phyloP scores from a whole-genome alignment of 139 green algal species.

The Picochlorum sp. region DNA sequence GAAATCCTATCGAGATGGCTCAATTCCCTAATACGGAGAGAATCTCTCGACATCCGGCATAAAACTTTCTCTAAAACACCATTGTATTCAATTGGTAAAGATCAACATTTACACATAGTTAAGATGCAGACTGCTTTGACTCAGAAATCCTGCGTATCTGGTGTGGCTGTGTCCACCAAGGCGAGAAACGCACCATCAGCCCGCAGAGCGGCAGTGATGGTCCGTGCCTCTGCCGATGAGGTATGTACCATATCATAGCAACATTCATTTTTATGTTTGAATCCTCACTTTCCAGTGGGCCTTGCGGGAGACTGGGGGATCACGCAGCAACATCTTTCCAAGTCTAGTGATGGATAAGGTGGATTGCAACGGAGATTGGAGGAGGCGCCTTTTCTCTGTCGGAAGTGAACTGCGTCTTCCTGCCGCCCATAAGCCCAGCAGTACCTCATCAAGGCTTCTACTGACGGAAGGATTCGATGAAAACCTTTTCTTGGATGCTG shows the following conservation, averaged over 20 bases:
- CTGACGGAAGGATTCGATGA: background rate
- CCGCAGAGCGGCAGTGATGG: constrained; percentile 39
- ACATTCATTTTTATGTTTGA: background rate
- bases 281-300: too few species aligned
- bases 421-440: background rate
- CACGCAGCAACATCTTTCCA: background rate
- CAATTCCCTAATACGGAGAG: too few species aligned
- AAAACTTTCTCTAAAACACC: background rate
- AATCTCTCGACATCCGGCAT: too few species aligned
- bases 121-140: constrained; percentile 27
- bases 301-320: too few species aligned
- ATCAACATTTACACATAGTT: background rate
- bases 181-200: constrained; percentile 7
- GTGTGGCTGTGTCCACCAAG: constrained; percentile 13
- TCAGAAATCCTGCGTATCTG: constrained; percentile 27
- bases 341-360: constrained; percentile 3
- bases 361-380: background rate
- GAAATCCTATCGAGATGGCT: too few species aligned
- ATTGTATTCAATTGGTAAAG: too few species aligned
- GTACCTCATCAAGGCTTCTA: background rate
- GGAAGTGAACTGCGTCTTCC: background rate
- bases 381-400: background rate
- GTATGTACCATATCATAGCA: constrained; percentile 14
- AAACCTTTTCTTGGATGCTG: constrained; percentile 2
- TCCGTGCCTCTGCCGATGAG: constrained; percentile 45